These are phyloP conservation scores for Coniferiporia weirii DNA, from an alignment of 1,284 basidiomycete genomes.

Conservation along the genomic window DNA sequence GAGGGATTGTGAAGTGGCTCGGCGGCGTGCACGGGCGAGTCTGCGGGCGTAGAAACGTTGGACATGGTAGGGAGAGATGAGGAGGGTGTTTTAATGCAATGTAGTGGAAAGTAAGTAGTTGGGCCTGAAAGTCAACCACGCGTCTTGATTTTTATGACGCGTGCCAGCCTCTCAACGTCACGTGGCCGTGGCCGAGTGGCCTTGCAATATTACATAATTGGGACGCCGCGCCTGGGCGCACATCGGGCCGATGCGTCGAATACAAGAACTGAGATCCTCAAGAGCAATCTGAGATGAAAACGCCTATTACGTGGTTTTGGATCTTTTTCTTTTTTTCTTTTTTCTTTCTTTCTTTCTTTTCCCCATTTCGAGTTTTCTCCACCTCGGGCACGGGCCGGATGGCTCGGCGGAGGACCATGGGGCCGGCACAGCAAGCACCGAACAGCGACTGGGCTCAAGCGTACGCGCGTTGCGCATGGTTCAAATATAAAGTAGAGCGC, in stretches of 20 bases:
- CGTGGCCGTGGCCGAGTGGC: conserved; percentile 7
- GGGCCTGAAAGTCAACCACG: conserved; percentile 5
- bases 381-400: no score
- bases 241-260: background rate
- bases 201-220: background rate
- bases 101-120: background rate
- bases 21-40: conserved; percentile 53
- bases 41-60: conserved; percentile 50
- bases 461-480: background rate
- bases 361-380: background rate
- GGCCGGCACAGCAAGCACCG: background rate
- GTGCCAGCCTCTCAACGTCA: conserved; percentile 9
- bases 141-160: background rate
- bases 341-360: background rate
- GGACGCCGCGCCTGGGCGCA: no score
- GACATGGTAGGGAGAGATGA: conserved; percentile 43
- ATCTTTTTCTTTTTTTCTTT: background rate
- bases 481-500: background rate
- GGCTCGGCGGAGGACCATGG: no score
- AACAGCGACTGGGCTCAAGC: background rate
- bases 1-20: conserved; percentile 82
- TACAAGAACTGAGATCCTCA: background rate
- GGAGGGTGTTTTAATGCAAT: background rate
- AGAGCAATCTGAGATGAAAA: background rate
- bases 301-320: no score